A percentile compares a stretch with the other conserved stretches of the same genome.
Conservation (phyloP, 306 rosid genomes). For the Casuarina glauca region DNA sequence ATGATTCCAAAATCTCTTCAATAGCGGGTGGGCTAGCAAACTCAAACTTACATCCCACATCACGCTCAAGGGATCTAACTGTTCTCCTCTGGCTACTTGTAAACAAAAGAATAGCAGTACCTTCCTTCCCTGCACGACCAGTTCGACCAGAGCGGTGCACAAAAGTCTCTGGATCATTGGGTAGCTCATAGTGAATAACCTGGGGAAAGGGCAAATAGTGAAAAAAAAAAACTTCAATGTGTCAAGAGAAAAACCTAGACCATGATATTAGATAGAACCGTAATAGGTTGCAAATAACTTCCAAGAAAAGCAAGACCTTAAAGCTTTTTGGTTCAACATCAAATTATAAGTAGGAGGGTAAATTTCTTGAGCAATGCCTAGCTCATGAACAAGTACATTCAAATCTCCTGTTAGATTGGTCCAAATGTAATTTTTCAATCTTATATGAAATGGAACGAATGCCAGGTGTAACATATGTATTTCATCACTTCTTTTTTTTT, state of each 20-base stretch:
- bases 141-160: conserved; percentile 99
- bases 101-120: conserved; percentile 83
- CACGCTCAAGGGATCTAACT: conserved; percentile 93
- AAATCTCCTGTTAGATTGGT: background rate
- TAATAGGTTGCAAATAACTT: conserved; percentile 14
- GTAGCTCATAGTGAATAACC: conserved; percentile 97
- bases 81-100: conserved; percentile 94
- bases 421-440: background rate
- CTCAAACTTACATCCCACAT: conserved; percentile 90
- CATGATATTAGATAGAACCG: conserved; percentile 13
- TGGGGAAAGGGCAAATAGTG: conserved; percentile 30
- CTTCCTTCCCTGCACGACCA: conserved; percentile 96
- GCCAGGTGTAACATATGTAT: background rate
- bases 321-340: conserved; percentile 15
- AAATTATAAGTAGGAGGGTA: conserved; percentile 16
- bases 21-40: conserved; percentile 72
- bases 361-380: conserved; percentile 9
- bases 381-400: background rate
- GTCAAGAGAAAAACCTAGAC: conserved; percentile 21
- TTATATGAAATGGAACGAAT: background rate
- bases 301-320: conserved; percentile 13
- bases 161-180: conserved; percentile 98
- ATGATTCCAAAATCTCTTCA: conserved; percentile 74
- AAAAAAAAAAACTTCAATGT: conserved; percentile 13
- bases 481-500: background rate